Evolutionary conservation across 192 early-diverging fungal genomes (phyloP).

Genomic region (Linnemannia schmuckeri): DNA sequence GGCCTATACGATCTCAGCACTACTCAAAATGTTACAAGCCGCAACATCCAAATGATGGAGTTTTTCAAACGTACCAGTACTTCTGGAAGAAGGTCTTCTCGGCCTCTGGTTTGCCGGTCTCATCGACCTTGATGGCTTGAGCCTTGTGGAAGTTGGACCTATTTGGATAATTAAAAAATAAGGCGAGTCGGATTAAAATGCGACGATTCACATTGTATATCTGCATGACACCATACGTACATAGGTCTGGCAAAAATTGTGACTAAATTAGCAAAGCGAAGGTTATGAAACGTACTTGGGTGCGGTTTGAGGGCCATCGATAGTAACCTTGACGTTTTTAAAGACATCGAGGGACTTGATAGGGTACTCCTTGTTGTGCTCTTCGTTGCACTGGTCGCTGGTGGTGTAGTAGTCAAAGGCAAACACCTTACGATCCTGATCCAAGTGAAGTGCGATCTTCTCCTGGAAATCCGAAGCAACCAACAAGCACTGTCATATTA

Average conservation of each 20-base stretch:
- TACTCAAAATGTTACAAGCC: neutral
- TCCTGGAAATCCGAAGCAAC: slow-evolving; percentile 50
- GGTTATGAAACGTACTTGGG: slow-evolving; percentile 37
- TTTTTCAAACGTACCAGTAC: slow-evolving; percentile 32
- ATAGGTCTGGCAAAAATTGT: too few species aligned
- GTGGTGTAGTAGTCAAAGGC: slow-evolving; percentile 51
- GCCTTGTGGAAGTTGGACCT: slow-evolving; percentile 34
- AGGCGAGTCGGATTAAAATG: neutral
- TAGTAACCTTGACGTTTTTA: slow-evolving; percentile 28
- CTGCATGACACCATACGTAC: neutral
- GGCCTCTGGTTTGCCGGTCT: slow-evolving; percentile 43
- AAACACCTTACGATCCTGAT: slow-evolving; percentile 35
- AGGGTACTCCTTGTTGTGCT: slow-evolving; percentile 20
- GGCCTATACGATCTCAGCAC: neutral
- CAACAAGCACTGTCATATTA: slow-evolving; percentile 27
- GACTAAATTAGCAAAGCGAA: slow-evolving; percentile 6
- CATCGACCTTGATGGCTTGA: slow-evolving; percentile 51
- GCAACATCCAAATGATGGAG: neutral
- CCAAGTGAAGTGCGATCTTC: slow-evolving; percentile 36
- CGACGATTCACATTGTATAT: neutral
- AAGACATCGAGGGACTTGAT: slow-evolving; percentile 40
- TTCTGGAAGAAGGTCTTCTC: slow-evolving; percentile 57
- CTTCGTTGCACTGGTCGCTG: slow-evolving; percentile 14
- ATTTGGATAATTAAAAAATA: slow-evolving; percentile 4
- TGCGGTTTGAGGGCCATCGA: slow-evolving; percentile 3